Evolutionary conservation across 495 filamentous ascomycete genomes (phyloP), one percentile per base, ranked within the genome.

Genomic region (Annulohypoxylon maeteangense): DNA sequence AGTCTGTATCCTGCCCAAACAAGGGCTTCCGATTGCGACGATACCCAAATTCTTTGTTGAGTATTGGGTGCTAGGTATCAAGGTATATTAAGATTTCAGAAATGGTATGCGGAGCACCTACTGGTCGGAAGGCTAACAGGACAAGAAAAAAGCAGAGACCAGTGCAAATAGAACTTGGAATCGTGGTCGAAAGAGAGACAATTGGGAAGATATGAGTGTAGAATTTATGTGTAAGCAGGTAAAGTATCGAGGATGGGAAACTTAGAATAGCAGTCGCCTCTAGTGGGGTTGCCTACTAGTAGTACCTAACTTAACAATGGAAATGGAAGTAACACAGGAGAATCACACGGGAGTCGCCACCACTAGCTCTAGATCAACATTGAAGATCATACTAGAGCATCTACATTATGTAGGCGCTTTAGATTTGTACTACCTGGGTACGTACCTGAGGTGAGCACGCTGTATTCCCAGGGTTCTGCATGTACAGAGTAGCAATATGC

Each of bases 241-340:
- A 54, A 32, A 70, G 25, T 25, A 70, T 59, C 36, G 40, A 27
- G 23, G 12, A 48, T 40, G 12, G 59, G 51, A 53, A 63, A 40
- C n/a, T 36, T 16, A 59, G 20, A 45, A 55, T 65, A 12, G 51
- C 23, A 56, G 18, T 47, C 16, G 38, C 23, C 20, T 16, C 42
- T 48, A 50, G 62, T 50, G 51, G 53, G 51, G 51, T 57, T 40
- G 20, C 3, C 29, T 22, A 18, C n/a, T n/a, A n/a, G n/a, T 7
- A 45, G 7, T 54, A 59, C 2, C 22, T 4, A n/a, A 44, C 40
- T 8, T 51, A 27, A 25, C 23, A 51, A 25, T n/a, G 47, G 47
- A 25, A 51, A 12, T n/a, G 47, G 47, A 25, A 18, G 38, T 6
- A 42, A n/a, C 38, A 36, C 32, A 7, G 10, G 32, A 11, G 10